phyloP scores from a whole-genome alignment of 2,329 filamentous ascomycete species.

The Cladophialophora immunda region DNA sequence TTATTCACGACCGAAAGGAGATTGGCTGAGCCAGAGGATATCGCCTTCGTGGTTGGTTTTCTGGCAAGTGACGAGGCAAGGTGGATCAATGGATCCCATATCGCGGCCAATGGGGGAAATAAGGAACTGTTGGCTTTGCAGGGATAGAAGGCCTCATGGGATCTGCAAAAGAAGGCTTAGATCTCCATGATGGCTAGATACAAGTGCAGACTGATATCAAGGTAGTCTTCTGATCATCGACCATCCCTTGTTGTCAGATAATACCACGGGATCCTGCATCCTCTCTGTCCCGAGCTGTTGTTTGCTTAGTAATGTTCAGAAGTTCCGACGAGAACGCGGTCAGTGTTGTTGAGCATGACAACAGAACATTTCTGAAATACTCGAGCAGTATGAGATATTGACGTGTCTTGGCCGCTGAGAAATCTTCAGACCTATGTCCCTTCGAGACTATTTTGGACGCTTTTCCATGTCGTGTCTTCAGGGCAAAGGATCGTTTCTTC shows the following conservation, averaged over 20 bases:
- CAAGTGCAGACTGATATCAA: slow-evolving; percentile 22
- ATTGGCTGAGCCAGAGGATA: slow-evolving; percentile 56
- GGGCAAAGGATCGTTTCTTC: neutral
- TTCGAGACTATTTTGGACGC: neutral
- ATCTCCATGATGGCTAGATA: neutral
- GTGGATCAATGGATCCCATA: slow-evolving; percentile 58
- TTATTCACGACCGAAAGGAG: slow-evolving; percentile 44
- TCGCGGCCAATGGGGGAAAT: slow-evolving; percentile 47
- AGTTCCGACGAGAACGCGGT: slow-evolving; percentile 12
- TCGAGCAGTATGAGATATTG: neutral
- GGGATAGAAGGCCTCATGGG: slow-evolving; percentile 31
- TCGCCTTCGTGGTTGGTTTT: slow-evolving; percentile 58
- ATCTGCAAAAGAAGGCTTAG: neutral
- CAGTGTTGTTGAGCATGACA: slow-evolving; percentile 11
- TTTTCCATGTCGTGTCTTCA: neutral
- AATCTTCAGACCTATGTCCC: neutral
- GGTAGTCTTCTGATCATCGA: slow-evolving; percentile 6
- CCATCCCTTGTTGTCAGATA: neutral
- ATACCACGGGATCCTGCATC: neutral
- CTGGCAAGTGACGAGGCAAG: slow-evolving; percentile 55
- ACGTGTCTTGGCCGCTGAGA: neutral
- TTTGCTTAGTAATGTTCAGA: neutral
- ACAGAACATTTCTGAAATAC: slow-evolving; percentile 2
- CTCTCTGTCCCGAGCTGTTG: slow-evolving; percentile 1
- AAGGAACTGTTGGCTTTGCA: slow-evolving; percentile 22